Evolutionary conservation across 192 early-diverging fungal genomes (phyloP).

Genomic region (Radiomyces spectabilis): DNA sequence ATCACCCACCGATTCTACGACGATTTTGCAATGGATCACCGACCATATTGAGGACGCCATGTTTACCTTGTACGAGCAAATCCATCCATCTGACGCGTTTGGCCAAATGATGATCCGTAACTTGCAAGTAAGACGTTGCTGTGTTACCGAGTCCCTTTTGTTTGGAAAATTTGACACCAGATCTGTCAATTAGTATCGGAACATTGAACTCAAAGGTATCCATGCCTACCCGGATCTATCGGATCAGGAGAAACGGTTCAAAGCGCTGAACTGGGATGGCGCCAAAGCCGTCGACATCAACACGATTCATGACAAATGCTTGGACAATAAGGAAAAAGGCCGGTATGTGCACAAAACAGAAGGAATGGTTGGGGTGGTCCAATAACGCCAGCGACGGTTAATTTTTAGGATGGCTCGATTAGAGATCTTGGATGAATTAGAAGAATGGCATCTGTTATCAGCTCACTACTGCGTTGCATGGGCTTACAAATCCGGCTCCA

Average conservation of each 20-base stretch:
- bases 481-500: conserved; percentile 49
- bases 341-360: not conserved
- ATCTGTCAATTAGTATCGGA: conserved; percentile 47
- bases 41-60: conserved; percentile 34
- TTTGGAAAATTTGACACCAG: too few relatives aligned
- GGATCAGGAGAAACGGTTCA: conserved; percentile 61
- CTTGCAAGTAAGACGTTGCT: conserved; percentile 39
- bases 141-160: not conserved
- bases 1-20: conserved; percentile 51
- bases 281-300: conserved; percentile 58
- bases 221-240: conserved; percentile 67
- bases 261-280: conserved; percentile 47
- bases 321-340: conserved; percentile 13
- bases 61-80: conserved; percentile 88
- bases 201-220: conserved; percentile 76
- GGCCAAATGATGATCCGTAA: conserved; percentile 90
- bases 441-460: conserved; percentile 80
- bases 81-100: conserved; percentile 85
- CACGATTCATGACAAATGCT: conserved; percentile 38
- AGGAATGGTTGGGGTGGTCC: not conserved
- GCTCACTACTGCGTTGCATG: conserved; percentile 83
- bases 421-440: conserved; percentile 88
- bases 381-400: not conserved
- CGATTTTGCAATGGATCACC: conserved; percentile 68
- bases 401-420: conserved; percentile 54